Percentiles rank a stretch among this genome's conserved stretches.
Conservation (phyloP, 106 monocot genomes). For the Allium cepa region DNA sequence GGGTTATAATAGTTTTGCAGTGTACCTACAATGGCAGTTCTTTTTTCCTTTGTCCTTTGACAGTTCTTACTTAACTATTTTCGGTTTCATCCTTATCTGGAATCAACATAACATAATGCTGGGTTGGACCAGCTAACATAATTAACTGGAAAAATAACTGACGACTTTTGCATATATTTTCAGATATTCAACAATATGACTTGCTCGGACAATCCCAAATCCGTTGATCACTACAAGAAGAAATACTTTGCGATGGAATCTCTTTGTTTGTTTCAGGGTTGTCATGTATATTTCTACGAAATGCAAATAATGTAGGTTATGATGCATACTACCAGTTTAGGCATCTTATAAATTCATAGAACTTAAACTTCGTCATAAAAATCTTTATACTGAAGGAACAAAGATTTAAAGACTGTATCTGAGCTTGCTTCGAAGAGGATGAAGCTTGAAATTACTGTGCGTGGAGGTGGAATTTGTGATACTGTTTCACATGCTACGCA, state of each 20-base stretch:
- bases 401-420: conserved; percentile 39
- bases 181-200: conserved; percentile 79
- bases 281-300: conserved; percentile 46
- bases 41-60: no score
- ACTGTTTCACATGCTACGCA: conserved; percentile 59
- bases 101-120: no score
- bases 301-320: conserved; percentile 25
- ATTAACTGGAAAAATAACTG: no score
- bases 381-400: conserved; percentile 48
- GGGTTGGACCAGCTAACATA: no score
- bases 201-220: conserved; percentile 22
- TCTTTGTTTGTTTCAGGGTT: conserved; percentile 56
- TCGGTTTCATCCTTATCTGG: no score
- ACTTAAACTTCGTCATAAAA: neutral
- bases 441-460: conserved; percentile 62
- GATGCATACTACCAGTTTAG: no score
- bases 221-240: conserved; percentile 35
- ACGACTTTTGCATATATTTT: neutral
- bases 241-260: conserved; percentile 48
- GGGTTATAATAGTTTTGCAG: no score
- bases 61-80: no score
- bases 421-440: conserved; percentile 71
- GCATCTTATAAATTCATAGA: no score
- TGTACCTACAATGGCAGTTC: no score
- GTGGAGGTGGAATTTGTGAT: conserved; percentile 63